Conservation (phyloP, 257 asterid genomes). For the Solanum megistacrolobum region DNA sequence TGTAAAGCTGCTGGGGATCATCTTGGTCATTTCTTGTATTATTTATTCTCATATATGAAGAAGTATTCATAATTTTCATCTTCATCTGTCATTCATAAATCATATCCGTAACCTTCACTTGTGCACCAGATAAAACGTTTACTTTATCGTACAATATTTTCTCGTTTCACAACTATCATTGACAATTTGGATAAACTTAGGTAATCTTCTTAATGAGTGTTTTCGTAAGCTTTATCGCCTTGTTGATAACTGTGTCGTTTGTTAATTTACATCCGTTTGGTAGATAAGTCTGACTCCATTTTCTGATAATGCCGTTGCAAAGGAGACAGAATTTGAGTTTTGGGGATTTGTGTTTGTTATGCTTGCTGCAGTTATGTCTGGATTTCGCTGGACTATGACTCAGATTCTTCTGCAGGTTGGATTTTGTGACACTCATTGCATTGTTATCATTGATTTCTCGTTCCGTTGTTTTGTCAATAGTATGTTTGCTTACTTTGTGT, state of each 20-base stretch:
- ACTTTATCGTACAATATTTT: background rate
- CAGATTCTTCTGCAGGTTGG: slow-evolving; percentile 97
- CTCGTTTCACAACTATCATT: background rate
- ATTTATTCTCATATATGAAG: background rate
- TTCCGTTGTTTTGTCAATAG: background rate
- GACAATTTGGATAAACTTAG: too few species aligned
- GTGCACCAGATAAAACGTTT: too few species aligned
- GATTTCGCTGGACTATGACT: slow-evolving; percentile 99
- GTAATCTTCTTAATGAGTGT: background rate
- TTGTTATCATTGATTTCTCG: background rate
- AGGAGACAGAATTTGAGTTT: slow-evolving; percentile 87
- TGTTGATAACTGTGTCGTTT: background rate
- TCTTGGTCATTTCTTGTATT: slow-evolving; percentile 43
- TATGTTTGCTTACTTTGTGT: slow-evolving; percentile 11
- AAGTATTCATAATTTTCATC: background rate
- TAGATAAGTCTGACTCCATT: background rate
- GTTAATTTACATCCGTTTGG: background rate
- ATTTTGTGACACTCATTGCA: background rate
- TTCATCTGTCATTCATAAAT: background rate
- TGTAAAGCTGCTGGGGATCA: slow-evolving; percentile 78
- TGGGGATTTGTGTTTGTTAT: slow-evolving; percentile 93
- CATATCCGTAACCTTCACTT: background rate
- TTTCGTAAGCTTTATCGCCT: background rate
- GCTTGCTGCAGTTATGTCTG: slow-evolving; percentile 99
- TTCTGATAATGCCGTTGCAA: slow-evolving; percentile 59